phyloP scores from a whole-genome alignment of 2,329 filamentous ascomycete species.

The Colletotrichum graminicola region DNA sequence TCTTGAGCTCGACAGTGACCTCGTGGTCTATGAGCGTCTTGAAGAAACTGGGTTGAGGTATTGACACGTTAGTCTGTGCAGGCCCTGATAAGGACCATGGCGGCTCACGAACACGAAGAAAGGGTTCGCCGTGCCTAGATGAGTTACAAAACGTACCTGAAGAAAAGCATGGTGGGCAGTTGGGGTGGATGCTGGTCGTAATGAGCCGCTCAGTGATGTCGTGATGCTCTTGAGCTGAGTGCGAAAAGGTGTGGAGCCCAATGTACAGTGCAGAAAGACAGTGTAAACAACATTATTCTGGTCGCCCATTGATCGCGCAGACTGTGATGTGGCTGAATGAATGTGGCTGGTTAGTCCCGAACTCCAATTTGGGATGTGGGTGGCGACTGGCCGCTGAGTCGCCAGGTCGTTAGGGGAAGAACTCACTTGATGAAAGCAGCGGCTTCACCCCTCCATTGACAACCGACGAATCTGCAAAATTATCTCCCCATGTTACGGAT shows the following conservation, averaged over 20 bases:
- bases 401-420: constrained; percentile 24
- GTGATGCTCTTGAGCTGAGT: constrained; percentile 31
- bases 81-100: not conserved
- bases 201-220: constrained; percentile 32
- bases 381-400: constrained; percentile 29
- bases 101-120: not conserved
- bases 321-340: constrained; percentile 12
- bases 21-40: constrained; percentile 98
- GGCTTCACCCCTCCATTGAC: constrained; percentile 4
- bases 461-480: not conserved
- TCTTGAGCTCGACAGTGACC: constrained; percentile 99
- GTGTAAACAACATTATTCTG: not conserved
- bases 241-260: constrained; percentile 20
- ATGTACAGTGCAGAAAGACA: constrained; percentile 10
- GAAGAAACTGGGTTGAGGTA: constrained; percentile 80
- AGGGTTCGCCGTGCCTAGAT: not conserved
- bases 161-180: constrained; percentile 58
- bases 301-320: not conserved
- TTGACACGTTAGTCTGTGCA: constrained; percentile 20
- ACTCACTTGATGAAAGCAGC: not conserved
- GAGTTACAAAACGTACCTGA: constrained; percentile 51
- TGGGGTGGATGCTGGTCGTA: constrained; percentile 25
- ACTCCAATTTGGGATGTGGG: not conserved
- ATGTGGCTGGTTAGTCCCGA: constrained; percentile 9
- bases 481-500: not conserved